A percentile compares a stretch with the other conserved stretches of the same genome.
Conservation (phyloP, 2,329 filamentous ascomycete genomes). For the Dothidotthia symphoricarpi region DNA sequence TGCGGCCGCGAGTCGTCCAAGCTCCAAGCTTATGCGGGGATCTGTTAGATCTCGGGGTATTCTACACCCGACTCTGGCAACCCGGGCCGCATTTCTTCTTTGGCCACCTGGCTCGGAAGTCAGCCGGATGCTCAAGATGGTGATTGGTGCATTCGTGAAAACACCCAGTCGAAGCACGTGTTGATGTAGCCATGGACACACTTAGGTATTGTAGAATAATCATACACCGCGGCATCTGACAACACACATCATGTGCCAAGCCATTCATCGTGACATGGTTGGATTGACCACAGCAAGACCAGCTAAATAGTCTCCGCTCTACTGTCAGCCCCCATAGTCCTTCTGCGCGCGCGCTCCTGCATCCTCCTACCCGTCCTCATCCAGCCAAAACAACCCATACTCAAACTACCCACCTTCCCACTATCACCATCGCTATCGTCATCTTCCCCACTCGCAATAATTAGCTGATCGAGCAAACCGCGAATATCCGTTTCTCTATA, state of each 20-base stretch:
- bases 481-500: not conserved
- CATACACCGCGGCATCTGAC: too few species aligned
- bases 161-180: too few species aligned
- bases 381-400: not conserved
- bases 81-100: constrained; percentile 19
- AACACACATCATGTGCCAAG: too few species aligned
- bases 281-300: too few species aligned
- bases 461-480: constrained; percentile 5
- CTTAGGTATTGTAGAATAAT: too few species aligned
- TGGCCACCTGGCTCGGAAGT: constrained; percentile 4
- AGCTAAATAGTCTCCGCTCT: too few species aligned
- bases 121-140: constrained; percentile 4
- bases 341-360: constrained; percentile 1
- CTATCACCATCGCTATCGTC: constrained; percentile 5
- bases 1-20: not conserved
- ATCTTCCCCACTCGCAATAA: constrained; percentile 6
- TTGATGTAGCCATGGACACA: too few species aligned
- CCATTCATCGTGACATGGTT: too few species aligned
- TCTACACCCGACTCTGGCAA: constrained; percentile 10
- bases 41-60: too few species aligned
- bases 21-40: not conserved
- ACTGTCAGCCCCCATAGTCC: too few species aligned
- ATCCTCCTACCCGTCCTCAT: constrained; percentile 2
- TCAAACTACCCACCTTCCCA: not conserved
- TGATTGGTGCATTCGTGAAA: constrained; percentile 9